These are phyloP conservation scores for Nannochloropsis gaditana DNA, from an alignment of 108 stramenopile genomes.

Conservation along the genomic window DNA sequence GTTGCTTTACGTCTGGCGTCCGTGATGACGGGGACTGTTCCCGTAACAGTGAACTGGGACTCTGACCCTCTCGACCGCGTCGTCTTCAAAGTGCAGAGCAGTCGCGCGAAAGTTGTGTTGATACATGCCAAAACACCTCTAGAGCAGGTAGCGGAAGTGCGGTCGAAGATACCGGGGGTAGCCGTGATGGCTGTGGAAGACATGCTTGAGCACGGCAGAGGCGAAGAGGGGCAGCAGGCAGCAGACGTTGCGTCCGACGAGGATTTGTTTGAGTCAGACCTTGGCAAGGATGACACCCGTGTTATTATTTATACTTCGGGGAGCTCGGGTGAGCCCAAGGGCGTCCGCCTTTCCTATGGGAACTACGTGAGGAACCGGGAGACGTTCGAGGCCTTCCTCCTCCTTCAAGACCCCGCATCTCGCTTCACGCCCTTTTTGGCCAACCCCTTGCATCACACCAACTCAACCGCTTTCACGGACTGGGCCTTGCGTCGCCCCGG, in stretches of 20 bases:
- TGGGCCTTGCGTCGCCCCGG: slow-evolving; percentile 26
- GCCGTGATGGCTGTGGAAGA: not conserved
- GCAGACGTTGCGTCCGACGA: not conserved
- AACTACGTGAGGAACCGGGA: slow-evolving; percentile 28
- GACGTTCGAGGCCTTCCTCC: slow-evolving; percentile 34
- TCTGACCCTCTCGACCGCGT: slow-evolving; percentile 26
- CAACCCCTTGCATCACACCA: slow-evolving; percentile 21
- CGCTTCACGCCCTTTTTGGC: not conserved
- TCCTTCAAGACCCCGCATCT: not conserved
- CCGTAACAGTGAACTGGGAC: slow-evolving; percentile 44
- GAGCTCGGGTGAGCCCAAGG: slow-evolving; percentile 39
- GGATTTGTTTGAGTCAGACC: not conserved
- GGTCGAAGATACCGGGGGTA: not conserved
- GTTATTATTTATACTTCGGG: slow-evolving; percentile 45
- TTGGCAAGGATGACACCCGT: not conserved
- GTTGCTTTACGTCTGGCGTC: slow-evolving; percentile 22
- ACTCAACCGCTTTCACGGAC: slow-evolving; percentile 39
- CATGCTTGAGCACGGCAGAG: not conserved
- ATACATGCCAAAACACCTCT: not conserved
- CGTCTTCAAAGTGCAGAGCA: slow-evolving; percentile 24
- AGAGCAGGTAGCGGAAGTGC: slow-evolving; percentile 12
- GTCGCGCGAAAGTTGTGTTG: not conserved
- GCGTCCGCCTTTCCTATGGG: slow-evolving; percentile 31
- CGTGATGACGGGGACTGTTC: slow-evolving; percentile 30
- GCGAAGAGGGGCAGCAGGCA: not conserved